Base-by-base conservation (phyloP, 2,329 filamentous ascomycete genomes). In the Ophiocordyceps camponoti-floridani region DNA sequence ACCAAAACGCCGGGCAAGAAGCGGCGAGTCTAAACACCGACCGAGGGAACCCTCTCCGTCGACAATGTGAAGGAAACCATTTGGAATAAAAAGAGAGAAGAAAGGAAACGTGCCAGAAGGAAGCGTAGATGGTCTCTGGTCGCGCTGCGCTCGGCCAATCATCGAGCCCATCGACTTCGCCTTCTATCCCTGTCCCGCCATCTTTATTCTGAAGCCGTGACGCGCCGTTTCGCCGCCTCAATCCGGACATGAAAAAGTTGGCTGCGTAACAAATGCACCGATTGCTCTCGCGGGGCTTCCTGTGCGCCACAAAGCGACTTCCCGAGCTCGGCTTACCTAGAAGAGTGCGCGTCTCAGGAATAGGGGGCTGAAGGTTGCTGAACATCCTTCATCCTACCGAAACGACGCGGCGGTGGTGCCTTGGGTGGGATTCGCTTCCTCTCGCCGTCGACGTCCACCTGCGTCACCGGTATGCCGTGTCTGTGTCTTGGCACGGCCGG, bases 401-500 rank as follows among this genome's bases (percentile, higher is more conserved):
- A 62, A 38, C 68, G 59, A 49, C 69, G 60, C 6, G 69, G 69
- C 9, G 66, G 66, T 14, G 66, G 66, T 44, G 65, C 63, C 49
- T 68, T 67, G 1, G 66, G 66, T 3, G 66, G 66, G 16, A 61
- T 56, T 50, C 62, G 68, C 51, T 68, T 69, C 14, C 49, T 47
- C 12, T 47, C 47, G 2, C 56, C 58, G 38, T 59, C 59, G 30
- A 52, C 42, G 30, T 53, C 30, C 16, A 27, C 61, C 31, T 56
- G 53, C 45, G 59, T 52, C 42, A 66, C 61, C 2, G 69, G 69
- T 4, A 65, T 58, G 8, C 74, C 73, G 47, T 77, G 73, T 2
- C 70, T 63, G 48, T 77, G 73, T 51, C 62, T 73, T 2, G 74
- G 74, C 18, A 78, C 70, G 42, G 66, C 67, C 2, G 74, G 74